Percentiles rank a stretch among this genome's conserved stretches.
These are phyloP conservation scores for Lactarius deliciosus DNA, from an alignment of 768 basidiomycete species.

Conservation along the genomic window DNA sequence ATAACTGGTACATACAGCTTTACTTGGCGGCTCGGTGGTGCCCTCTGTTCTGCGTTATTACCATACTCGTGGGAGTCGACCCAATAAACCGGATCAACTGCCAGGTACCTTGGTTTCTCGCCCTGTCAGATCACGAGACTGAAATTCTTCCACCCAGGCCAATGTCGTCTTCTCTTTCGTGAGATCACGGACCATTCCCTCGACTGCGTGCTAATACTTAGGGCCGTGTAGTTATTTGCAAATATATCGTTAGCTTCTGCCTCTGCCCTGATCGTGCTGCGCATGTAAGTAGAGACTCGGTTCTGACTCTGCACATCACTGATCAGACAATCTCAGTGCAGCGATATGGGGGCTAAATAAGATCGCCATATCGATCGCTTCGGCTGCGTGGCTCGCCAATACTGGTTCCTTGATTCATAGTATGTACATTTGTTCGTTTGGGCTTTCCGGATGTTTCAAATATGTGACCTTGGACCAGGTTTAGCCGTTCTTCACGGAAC, in stretches of 20 bases:
- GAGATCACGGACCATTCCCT: neutral
- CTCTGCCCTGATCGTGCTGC: slow-evolving; percentile 19
- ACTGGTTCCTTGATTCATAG: neutral
- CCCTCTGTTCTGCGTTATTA: neutral
- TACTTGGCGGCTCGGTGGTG: neutral
- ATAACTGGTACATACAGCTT: neutral
- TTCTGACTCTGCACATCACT: neutral
- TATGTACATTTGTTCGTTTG: neutral
- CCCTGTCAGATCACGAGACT: neutral
- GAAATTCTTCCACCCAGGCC: neutral
- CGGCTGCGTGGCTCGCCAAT: neutral
- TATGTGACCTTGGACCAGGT: neutral
- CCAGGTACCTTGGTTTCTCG: neutral
- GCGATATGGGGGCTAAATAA: slow-evolving; percentile 15
- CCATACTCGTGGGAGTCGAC: neutral
- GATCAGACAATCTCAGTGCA: neutral
- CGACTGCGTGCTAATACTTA: neutral
- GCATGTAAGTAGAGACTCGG: slow-evolving; percentile 9
- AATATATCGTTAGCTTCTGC: slow-evolving; percentile 9
- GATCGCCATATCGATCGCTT: neutral
- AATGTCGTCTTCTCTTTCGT: neutral
- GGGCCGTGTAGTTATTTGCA: neutral
- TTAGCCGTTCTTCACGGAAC: neutral
- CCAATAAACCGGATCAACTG: neutral
- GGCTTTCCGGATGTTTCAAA: neutral